These are phyloP conservation scores for Xylaria grammica DNA, from an alignment of 495 filamentous ascomycete genomes.

Conservation along the genomic window DNA sequence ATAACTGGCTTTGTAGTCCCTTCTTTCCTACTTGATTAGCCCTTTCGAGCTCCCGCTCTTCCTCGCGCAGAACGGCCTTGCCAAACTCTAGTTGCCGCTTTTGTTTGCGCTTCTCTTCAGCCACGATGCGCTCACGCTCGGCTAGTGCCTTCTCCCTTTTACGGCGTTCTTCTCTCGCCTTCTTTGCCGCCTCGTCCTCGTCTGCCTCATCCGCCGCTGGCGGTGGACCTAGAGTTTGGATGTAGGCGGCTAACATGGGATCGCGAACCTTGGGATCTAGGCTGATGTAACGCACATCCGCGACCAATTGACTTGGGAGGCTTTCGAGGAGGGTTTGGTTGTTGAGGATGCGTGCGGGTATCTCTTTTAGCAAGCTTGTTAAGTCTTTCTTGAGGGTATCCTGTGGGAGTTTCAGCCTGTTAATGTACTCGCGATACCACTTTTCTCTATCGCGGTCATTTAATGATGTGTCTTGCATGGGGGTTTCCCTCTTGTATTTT, in stretches of 20 bases:
- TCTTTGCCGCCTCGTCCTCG: slow-evolving; percentile 65
- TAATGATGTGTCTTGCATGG: slow-evolving; percentile 78
- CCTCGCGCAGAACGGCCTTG: slow-evolving; percentile 71
- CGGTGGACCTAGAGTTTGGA: slow-evolving; percentile 71
- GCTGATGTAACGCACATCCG: slow-evolving; percentile 83
- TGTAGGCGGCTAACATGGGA: slow-evolving; percentile 74
- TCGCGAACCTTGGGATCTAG: slow-evolving; percentile 72
- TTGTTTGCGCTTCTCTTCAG: slow-evolving; percentile 74
- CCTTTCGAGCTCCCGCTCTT: slow-evolving; percentile 76
- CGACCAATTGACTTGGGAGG: slow-evolving; percentile 71
- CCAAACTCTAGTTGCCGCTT: slow-evolving; percentile 68
- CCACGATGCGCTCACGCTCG: slow-evolving; percentile 73
- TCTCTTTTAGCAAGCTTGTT: slow-evolving; percentile 71
- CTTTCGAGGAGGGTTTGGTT: slow-evolving; percentile 63
- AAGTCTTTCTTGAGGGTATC: slow-evolving; percentile 80
- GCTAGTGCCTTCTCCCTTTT: slow-evolving; percentile 76
- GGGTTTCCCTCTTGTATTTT: slow-evolving; percentile 80
- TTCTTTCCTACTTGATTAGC: slow-evolving; percentile 79
- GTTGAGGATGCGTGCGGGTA: slow-evolving; percentile 69
- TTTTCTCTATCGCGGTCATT: slow-evolving; percentile 90
- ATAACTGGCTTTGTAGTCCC: slow-evolving; percentile 70
- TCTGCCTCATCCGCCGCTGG: slow-evolving; percentile 61
- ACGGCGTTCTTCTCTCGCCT: slow-evolving; percentile 66
- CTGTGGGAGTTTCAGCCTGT: slow-evolving; percentile 74
- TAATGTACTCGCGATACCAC: slow-evolving; percentile 86